phyloP scores from a whole-genome alignment of 345 rosid genomes.

The Pseudoturritis turrita region DNA sequence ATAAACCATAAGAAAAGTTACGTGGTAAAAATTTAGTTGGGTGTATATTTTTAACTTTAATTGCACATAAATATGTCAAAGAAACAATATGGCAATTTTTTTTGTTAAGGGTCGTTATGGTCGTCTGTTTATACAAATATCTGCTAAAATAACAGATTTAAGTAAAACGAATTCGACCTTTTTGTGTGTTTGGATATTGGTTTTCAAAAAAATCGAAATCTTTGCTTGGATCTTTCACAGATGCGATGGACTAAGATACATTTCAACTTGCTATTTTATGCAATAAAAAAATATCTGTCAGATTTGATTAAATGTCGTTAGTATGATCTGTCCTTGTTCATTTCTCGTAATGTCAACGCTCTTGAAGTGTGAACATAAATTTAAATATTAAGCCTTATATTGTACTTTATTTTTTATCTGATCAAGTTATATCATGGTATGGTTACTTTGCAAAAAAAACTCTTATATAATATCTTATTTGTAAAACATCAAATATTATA shows the following conservation, averaged over 20 bases:
- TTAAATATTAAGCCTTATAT: background rate
- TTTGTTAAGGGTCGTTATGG: too few species aligned
- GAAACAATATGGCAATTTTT: too few species aligned
- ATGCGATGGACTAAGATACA: conserved; percentile 13
- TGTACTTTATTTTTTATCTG: too few species aligned
- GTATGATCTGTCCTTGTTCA: conserved; percentile 16
- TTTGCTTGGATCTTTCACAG: conserved; percentile 2
- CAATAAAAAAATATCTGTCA: background rate
- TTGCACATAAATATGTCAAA: too few species aligned
- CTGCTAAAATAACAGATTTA: background rate
- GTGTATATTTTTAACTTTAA: too few species aligned
- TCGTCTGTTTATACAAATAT: background rate
- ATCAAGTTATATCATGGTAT: too few species aligned
- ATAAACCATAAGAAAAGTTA: too few species aligned
- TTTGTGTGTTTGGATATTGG: background rate
- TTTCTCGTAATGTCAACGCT: conserved; percentile 20
- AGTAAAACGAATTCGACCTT: background rate
- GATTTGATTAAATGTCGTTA: background rate
- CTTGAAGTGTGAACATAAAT: conserved; percentile 4
- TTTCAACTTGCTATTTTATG: conserved; percentile 14
- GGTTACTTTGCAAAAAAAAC: background rate
- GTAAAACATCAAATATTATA: background rate
- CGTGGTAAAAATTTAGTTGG: too few species aligned
- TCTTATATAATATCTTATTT: too few species aligned
- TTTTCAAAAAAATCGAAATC: background rate